Conservation (phyloP, 2,329 filamentous ascomycete genomes). For the Trichoderma koningii region DNA sequence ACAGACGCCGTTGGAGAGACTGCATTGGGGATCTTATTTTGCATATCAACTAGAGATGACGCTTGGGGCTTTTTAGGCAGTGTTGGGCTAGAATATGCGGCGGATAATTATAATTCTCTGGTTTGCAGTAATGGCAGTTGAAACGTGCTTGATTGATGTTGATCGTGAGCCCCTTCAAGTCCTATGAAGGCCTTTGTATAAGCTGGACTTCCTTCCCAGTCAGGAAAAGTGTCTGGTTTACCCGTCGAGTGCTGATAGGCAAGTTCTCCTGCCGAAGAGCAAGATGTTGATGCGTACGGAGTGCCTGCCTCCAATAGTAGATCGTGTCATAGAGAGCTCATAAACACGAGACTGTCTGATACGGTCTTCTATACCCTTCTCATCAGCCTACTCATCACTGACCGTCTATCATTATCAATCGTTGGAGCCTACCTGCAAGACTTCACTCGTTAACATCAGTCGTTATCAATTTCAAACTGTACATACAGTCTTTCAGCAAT, state of each 20-base stretch:
- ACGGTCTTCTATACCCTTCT: no score
- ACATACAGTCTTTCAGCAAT: neutral
- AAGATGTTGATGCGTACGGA: neutral
- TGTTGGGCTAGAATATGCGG: constrained; percentile 22
- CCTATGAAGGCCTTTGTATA: no score
- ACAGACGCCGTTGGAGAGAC: constrained; percentile 3
- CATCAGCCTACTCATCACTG: no score
- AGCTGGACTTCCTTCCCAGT: no score
- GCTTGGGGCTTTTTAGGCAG: constrained; percentile 35
- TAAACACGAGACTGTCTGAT: no score
- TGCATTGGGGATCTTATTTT: constrained; percentile 1
- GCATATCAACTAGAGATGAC: constrained; percentile 15
- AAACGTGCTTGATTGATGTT: neutral
- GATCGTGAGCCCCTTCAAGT: neutral
- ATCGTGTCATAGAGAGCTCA: no score
- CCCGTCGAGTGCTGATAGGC: neutral
- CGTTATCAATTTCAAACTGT: no score
- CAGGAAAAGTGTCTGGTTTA: neutral
- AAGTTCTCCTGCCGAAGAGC: neutral
- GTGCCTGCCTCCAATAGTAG: no score
- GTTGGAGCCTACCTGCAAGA: neutral
- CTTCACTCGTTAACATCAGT: neutral
- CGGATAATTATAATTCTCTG: constrained; percentile 15
- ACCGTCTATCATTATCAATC: no score
- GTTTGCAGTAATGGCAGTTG: constrained; percentile 17